Base-by-base conservation (phyloP, 192 early-diverging fungal genomes). In the Coemansia sp. region DNA sequence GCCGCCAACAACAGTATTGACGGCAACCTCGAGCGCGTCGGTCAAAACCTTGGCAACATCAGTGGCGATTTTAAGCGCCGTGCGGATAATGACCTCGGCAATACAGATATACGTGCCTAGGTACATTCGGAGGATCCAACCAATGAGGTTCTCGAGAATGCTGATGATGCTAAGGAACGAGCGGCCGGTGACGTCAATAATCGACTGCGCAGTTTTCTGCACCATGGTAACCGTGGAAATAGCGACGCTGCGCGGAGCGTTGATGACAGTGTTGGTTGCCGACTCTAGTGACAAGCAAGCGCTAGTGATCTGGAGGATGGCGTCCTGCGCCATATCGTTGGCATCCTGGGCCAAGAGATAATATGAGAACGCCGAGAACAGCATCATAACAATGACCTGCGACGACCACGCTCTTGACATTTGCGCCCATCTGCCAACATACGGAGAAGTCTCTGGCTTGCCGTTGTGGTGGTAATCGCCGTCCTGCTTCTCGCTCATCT, bases 91-190 rank as follows among this genome's bases (percentile, higher is more conserved):
- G 35, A 80, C 71, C 38, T 74, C 71, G 27, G 77, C 71, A 57
- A 80, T 74, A 29, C 77, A 80, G 25, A 80, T 74, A 20, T 60
- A 74, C 31, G 72, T 80, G 25, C 77, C 77, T n/a, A 80, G 10
- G 41, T 74, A 80, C 41, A 80, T 58, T 25, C 70, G 67, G 19
- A 80, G 71, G 15, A 80, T 47, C 67, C 62, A 70, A 4, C 67
- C 61, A 31, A 80, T 74, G 27, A 80, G 64, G 43, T 51, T 45
- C 40, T 70, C 41, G 9, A 80, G 45, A 35, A 74, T 60, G 27
- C 46, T 60, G 35, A 80, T 12, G 27, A 74, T 56, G 24, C 57
- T 70, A 40, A 47, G 62, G 35, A 80, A 60, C 20, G 68, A 57
- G 39, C 60, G 40, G 14, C 36, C 60, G 2, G 71, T 51, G 0